Evolutionary conservation across 2,329 filamentous ascomycete genomes (phyloP).

Genomic region (Hysterium pulicare): DNA sequence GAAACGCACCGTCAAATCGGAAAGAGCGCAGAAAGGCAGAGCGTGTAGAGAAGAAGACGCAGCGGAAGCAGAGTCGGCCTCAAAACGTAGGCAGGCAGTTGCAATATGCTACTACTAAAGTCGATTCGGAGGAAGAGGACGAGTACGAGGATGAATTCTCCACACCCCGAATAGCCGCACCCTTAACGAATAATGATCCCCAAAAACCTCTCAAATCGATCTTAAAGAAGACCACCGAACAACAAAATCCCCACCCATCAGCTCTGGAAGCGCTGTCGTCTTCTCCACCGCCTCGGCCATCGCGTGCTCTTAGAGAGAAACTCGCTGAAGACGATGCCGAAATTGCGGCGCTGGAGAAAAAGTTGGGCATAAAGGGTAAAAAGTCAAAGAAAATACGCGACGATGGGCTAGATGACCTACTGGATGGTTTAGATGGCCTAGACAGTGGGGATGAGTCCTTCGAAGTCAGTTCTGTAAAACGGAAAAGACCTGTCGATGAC

Average conservation of each 20-base stretch:
- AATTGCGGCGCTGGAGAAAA: conserved; percentile 83
- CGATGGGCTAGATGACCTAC: conserved; percentile 76
- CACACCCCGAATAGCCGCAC: conserved; percentile 15
- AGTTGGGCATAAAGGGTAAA: conserved; percentile 74
- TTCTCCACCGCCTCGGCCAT: conserved; percentile 24
- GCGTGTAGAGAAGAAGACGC: conserved; percentile 58
- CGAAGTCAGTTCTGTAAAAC: conserved; percentile 49
- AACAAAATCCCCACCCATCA: conserved; percentile 9
- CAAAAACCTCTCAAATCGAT: conserved; percentile 34
- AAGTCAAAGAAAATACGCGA: conserved; percentile 66
- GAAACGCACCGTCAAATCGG: conserved; percentile 39
- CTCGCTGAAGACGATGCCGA: conserved; percentile 81
- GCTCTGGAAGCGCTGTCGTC: conserved; percentile 8
- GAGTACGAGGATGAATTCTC: conserved; percentile 32
- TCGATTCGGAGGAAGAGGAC: conserved; percentile 34
- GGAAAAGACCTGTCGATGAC: conserved; percentile 56
- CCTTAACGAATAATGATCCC: conserved; percentile 15
- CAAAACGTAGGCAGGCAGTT: conserved; percentile 11
- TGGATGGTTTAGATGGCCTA: conserved; percentile 59
- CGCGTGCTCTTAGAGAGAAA: conserved; percentile 50
- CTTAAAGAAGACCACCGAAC: conserved; percentile 30
- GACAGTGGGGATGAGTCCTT: conserved; percentile 46
- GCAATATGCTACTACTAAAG: conserved; percentile 22
- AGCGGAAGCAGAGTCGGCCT: conserved; percentile 23
- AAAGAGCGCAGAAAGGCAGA: conserved; percentile 68